Conservation (phyloP, 2,329 filamentous ascomycete species). For the Scedosporium boydii region DNA sequence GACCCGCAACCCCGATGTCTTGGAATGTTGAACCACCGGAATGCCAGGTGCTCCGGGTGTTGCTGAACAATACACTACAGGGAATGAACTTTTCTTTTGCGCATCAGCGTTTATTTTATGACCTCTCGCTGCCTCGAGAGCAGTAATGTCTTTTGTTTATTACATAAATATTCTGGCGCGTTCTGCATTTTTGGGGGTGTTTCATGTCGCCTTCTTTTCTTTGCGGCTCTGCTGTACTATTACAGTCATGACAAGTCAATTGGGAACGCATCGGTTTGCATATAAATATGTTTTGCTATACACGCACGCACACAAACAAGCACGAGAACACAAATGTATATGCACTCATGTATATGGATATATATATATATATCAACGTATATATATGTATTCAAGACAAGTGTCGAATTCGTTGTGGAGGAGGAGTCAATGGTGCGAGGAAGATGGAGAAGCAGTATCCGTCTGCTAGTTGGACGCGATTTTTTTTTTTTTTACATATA, state of each 20-base stretch:
- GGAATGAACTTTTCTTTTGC: not conserved
- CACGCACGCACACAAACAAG: not conserved
- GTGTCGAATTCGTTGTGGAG: not conserved
- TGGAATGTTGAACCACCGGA: not conserved
- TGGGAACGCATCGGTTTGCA: slow-evolving; percentile 9
- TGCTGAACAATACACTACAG: not conserved
- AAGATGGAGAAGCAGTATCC: not conserved
- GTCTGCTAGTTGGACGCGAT: not conserved
- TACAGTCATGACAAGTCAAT: slow-evolving; percentile 6
- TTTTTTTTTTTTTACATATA: not conserved
- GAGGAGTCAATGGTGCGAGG: not conserved
- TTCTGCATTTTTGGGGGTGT: not conserved
- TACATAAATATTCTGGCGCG: not conserved
- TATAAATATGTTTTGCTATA: slow-evolving; percentile 9
- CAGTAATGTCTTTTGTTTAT: not conserved
- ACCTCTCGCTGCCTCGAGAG: not conserved
- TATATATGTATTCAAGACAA: not conserved
- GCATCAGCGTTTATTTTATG: not conserved
- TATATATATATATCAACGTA: not conserved
- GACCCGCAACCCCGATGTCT: not conserved
- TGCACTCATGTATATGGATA: not conserved
- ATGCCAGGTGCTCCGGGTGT: not conserved
- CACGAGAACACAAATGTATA: not conserved
- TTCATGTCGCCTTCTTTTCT: not conserved
- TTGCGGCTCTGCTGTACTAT: not conserved